Conservation (phyloP, 139 green algal species). For the Auxenochlorella pyrenoidosa region DNA sequence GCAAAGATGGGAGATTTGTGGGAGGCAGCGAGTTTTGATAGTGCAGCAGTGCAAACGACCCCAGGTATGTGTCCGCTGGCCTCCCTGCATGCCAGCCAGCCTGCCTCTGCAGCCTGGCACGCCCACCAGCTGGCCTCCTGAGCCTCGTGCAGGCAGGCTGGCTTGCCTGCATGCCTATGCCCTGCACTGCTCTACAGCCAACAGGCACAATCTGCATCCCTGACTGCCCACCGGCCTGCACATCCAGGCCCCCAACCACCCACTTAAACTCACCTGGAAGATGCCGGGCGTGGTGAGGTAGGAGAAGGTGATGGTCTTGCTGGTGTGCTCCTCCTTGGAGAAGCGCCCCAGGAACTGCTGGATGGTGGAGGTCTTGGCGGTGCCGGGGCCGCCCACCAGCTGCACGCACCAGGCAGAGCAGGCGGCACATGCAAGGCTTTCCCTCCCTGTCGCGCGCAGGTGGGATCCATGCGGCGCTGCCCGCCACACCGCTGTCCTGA, state of each 20-base stretch:
- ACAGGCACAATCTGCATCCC: no score
- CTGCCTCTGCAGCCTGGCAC: not conserved
- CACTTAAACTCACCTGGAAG: constrained; percentile 86
- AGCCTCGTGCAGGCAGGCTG: no score
- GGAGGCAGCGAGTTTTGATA: no score
- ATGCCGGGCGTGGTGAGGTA: constrained; percentile 91
- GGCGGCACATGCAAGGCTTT: no score
- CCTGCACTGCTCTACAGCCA: no score
- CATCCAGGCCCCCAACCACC: constrained; percentile 43
- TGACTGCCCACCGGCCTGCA: no score
- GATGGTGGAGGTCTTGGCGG: constrained; percentile 90
- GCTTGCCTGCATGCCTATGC: no score
- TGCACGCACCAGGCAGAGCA: constrained; percentile 30
- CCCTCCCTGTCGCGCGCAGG: not conserved
- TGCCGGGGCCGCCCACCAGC: constrained; percentile 91
- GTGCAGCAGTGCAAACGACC: no score
- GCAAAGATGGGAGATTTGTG: no score
- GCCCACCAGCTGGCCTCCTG: not conserved
- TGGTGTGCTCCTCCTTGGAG: constrained; percentile 68
- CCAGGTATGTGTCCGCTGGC: no score
- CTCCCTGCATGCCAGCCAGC: not conserved
- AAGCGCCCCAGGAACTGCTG: constrained; percentile 86
- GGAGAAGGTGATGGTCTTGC: constrained; percentile 95
- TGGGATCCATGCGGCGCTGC: not conserved
- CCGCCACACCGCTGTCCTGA: not conserved